Base-by-base conservation (phyloP, 306 rosid genomes). In the Lupinus albus region DNA sequence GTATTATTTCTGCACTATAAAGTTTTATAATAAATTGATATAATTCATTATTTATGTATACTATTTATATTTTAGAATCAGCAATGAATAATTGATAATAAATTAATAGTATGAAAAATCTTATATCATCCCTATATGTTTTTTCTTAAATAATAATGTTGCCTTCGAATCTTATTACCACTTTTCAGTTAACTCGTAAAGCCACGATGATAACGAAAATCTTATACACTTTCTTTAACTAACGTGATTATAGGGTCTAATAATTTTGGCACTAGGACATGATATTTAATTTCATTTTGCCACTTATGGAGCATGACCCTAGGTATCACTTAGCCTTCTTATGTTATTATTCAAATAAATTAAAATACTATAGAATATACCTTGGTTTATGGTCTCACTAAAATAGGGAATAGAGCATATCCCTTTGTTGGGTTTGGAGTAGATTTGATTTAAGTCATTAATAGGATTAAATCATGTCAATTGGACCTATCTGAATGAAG, bases 211-310 rank as follows among this genome's bases (percentile, higher is more conserved):
- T 46, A 11, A 8, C 25, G 8, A 14, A 76, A 71, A 60, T 76
- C 64, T 67, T 60, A 0, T 7, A 13, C 67, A 60, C 64, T 65
- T 54, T 59, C 25, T 50, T 45, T 35, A 41, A 42, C 28, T 52
- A 28, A 75, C 2, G 59, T 55, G 15, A 1, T 41, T 75, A 15
- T 11, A 5, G 12, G 30, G 60, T 42, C 56, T 70, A 44, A 58
- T 70, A 30, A 51, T 57, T 79, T 75, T 58, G 64, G 58, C 71
- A 52, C 48, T 51, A 20, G 58, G 66, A 44, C 12, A 17, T 65
- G 45, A 71, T 35, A 46, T 77, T 58, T 77, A 48, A 21, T 59
- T 39, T 57, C 25, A 71, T 66, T 2, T 20, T 2, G 25, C 25
- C 25, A 53, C 21, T 12, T 58, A 33, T 8, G 21, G 61, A 62